These are phyloP conservation scores for Pyrenula massariospora DNA, from an alignment of 495 filamentous ascomycete genomes.

Conservation along the genomic window DNA sequence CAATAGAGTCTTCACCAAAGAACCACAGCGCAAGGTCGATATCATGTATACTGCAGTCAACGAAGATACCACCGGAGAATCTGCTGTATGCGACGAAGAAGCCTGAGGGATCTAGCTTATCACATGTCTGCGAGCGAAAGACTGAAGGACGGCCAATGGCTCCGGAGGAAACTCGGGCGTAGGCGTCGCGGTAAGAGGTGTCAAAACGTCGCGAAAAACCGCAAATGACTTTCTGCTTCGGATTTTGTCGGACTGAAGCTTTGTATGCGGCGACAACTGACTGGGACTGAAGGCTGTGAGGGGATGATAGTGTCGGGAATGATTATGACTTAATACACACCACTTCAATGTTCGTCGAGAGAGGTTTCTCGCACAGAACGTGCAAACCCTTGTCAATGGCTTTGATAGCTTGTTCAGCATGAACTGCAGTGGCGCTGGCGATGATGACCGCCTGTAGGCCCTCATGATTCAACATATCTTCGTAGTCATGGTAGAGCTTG, in stretches of 20 bases:
- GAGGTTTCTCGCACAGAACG: conserved; percentile 45
- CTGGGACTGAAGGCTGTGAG: conserved; percentile 25
- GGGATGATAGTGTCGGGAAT: background rate
- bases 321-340: conserved; percentile 21
- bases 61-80: conserved; percentile 33
- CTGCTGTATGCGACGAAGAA: conserved; percentile 33
- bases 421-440: conserved; percentile 38
- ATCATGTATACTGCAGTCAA: conserved; percentile 35
- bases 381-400: conserved; percentile 41
- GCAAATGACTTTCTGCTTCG: conserved; percentile 46
- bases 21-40: conserved; percentile 34
- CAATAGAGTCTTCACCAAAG: conserved; percentile 20
- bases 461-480: conserved; percentile 43
- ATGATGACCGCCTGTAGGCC: conserved; percentile 42
- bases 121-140: conserved; percentile 33
- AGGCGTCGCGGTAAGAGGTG: conserved; percentile 40
- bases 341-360: conserved; percentile 36
- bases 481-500: conserved; percentile 36
- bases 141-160: conserved; percentile 27
- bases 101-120: conserved; percentile 26
- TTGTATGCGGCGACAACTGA: conserved; percentile 37
- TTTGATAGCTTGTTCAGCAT: conserved; percentile 45
- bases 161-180: conserved; percentile 30
- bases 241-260: conserved; percentile 15
- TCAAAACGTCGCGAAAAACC: conserved; percentile 50